A percentile compares a stretch with the other conserved stretches of the same genome.
phyloP scores from a whole-genome alignment of 139 green algal genomes.

The Desmodesmus armatus region DNA sequence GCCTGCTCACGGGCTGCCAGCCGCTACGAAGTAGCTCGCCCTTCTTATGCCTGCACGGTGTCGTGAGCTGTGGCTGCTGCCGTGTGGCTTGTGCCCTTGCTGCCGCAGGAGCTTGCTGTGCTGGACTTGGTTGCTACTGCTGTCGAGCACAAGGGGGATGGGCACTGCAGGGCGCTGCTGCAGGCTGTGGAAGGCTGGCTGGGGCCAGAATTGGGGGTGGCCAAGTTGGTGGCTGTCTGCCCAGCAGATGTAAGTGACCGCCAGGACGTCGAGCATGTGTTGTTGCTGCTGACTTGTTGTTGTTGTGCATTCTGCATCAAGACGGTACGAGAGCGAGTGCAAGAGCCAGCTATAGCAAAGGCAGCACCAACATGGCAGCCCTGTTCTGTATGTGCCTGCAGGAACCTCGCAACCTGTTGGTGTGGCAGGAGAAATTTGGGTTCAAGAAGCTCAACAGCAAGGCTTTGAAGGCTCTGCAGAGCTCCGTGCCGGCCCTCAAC shows the following conservation, averaged over 20 bases:
- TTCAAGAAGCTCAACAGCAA: background rate
- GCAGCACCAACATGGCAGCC: no score
- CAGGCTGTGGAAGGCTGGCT: conserved; percentile 33
- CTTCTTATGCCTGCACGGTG: background rate
- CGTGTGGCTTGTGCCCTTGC: background rate
- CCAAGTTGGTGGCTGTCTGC: conserved; percentile 27
- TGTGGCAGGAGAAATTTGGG: conserved; percentile 35
- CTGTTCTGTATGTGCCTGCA: conserved; percentile 1
- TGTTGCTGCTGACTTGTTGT: background rate
- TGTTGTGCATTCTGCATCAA: no score
- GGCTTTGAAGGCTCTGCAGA: conserved; percentile 3
- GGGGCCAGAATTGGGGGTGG: conserved; percentile 31
- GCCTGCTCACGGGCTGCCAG: no score
- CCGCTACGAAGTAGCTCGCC: no score
- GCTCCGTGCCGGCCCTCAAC: conserved; percentile 7
- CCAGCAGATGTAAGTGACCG: conserved; percentile 3
- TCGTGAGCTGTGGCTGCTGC: background rate
- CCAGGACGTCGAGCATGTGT: background rate
- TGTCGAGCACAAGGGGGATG: conserved; percentile 10
- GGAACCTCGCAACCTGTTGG: background rate
- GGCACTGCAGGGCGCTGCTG: conserved; percentile 34
- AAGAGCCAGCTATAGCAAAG: no score
- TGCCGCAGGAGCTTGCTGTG: conserved; percentile 33
- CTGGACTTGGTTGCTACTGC: conserved; percentile 31
- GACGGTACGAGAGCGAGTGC: background rate